Evolutionary conservation across 495 filamentous ascomycete species (phyloP).

Genomic region (Neurospora tetraspora): DNA sequence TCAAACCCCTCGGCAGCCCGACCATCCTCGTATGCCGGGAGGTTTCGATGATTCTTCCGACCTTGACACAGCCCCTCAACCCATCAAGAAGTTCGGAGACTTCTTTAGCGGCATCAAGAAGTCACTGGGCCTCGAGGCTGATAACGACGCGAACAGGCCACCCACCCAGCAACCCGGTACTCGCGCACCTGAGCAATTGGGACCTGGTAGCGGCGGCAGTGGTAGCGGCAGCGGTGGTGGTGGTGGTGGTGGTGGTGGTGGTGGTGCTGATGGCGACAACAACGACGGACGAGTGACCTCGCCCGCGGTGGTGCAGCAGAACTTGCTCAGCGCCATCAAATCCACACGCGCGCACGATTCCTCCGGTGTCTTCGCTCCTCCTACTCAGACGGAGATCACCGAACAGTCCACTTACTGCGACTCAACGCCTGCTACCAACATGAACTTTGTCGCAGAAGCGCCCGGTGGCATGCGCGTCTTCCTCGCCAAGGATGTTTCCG

Average conservation of each 20-base stretch:
- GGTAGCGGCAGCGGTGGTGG: background rate
- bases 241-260: background rate
- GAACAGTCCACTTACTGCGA: slow-evolving; percentile 89
- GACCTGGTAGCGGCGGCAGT: background rate
- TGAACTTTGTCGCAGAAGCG: slow-evolving; percentile 61
- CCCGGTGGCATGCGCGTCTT: slow-evolving; percentile 65
- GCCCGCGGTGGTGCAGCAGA: slow-evolving; percentile 45
- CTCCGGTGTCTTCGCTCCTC: slow-evolving; percentile 55
- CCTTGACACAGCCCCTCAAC: slow-evolving; percentile 19
- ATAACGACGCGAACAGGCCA: slow-evolving; percentile 7
- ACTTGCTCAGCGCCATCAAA: slow-evolving; percentile 71
- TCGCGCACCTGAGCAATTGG: background rate
- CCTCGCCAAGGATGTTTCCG: slow-evolving; percentile 44
- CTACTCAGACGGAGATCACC: slow-evolving; percentile 62
- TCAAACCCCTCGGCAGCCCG: slow-evolving; percentile 1
- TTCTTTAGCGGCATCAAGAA: slow-evolving; percentile 57
- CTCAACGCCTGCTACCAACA: slow-evolving; percentile 65
- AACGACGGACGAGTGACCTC: slow-evolving; percentile 42
- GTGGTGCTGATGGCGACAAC: background rate
- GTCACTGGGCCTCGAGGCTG: slow-evolving; percentile 52
- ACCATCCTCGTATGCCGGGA: slow-evolving; percentile 19
- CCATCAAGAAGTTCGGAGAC: slow-evolving; percentile 15
- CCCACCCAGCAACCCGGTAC: background rate
- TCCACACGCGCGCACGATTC: slow-evolving; percentile 74
- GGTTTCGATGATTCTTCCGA: slow-evolving; percentile 54